Conservation (phyloP, 768 basidiomycete species). For the Lactarius psammicola region DNA sequence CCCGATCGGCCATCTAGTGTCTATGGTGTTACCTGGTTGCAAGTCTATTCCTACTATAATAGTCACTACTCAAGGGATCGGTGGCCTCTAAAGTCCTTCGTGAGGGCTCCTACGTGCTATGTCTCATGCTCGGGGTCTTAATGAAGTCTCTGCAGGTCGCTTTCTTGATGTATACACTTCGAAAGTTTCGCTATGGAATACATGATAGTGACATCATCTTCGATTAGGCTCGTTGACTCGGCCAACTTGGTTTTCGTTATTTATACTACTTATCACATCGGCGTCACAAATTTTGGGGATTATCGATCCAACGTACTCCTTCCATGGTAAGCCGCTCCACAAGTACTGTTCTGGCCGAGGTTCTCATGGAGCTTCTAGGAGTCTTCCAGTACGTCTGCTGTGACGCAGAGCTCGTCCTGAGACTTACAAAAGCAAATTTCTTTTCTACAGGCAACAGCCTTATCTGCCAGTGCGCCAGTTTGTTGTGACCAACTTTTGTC, state of each 20-base stretch:
- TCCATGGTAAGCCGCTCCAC: background rate
- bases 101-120: background rate
- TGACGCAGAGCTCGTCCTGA: background rate
- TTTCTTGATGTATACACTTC: background rate
- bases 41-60: slow-evolving; percentile 5
- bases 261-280: too few species aligned
- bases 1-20: too few species aligned
- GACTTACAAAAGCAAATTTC: background rate
- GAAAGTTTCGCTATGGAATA: background rate
- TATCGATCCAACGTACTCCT: background rate
- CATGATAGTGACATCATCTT: too few species aligned
- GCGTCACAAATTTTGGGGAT: background rate
- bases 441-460: background rate
- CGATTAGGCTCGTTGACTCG: too few species aligned
- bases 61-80: background rate
- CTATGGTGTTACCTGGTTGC: slow-evolving; percentile 5
- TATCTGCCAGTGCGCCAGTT: background rate
- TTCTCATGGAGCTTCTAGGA: background rate
- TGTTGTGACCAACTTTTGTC: too few species aligned
- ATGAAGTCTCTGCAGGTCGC: background rate
- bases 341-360: background rate
- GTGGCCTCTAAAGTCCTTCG: background rate
- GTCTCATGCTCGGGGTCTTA: background rate
- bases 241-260: too few species aligned
- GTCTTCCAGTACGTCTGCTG: too few species aligned